Conservation (phyloP, 441 rosid genomes). For the Jatropha multifida region DNA sequence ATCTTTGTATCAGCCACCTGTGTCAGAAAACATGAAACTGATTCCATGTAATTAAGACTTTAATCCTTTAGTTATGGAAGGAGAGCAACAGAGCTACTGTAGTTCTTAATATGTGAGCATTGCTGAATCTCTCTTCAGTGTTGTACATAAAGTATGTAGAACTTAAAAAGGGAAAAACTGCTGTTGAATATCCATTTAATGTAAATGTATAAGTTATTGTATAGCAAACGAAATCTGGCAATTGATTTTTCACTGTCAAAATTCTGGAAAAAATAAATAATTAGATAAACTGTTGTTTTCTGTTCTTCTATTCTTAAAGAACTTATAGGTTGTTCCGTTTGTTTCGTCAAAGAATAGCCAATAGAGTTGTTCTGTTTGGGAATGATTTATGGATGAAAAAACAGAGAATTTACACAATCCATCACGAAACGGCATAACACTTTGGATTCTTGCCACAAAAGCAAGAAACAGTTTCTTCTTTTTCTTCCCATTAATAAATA, state of each 20-base stretch:
- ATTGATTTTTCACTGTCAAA: not conserved
- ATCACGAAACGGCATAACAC: not conserved
- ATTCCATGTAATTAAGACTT: conserved; percentile 1
- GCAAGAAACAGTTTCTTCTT: conserved; percentile 11
- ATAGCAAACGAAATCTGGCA: conserved; percentile 2
- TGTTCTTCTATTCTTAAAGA: no score
- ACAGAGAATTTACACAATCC: no score
- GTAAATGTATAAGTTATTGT: not conserved
- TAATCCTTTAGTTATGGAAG: not conserved
- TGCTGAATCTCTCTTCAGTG: conserved; percentile 8
- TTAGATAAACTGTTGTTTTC: not conserved
- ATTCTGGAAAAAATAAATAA: not conserved
- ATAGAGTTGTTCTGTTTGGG: no score
- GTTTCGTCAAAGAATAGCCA: no score
- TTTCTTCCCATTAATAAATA: no score
- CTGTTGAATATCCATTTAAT: not conserved
- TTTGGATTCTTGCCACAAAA: conserved; percentile 1
- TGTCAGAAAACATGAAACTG: conserved; percentile 9
- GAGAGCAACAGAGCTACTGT: not conserved
- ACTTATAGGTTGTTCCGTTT: no score
- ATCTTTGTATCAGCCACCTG: not conserved
- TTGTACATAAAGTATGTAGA: conserved; percentile 23
- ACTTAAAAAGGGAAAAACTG: not conserved
- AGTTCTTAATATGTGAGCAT: conserved; percentile 7
- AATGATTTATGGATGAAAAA: no score